Evolutionary conservation across 2,329 filamentous ascomycete genomes (phyloP).

Genomic region (Fusarium austroafricanum): DNA sequence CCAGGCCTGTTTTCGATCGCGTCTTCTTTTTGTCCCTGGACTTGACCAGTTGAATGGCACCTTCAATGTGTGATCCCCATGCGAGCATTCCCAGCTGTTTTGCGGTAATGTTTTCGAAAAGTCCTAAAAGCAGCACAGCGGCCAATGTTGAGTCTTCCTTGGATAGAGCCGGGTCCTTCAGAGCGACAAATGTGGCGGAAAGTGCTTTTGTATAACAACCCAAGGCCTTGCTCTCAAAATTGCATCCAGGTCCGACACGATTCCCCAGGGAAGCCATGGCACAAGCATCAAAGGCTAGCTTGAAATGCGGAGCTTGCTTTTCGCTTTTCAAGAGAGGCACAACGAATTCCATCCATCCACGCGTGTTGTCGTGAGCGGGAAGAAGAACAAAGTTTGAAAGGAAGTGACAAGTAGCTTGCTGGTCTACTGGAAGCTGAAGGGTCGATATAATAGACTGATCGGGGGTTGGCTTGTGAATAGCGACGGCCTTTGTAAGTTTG

Average conservation of each 20-base stretch:
- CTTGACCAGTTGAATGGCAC: conserved; percentile 71
- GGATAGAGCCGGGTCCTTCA: conserved; percentile 62
- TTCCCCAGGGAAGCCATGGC: conserved; percentile 69
- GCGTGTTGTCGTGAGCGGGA: conserved; percentile 60
- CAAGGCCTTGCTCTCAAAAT: conserved; percentile 57
- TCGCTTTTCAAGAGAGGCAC: conserved; percentile 65
- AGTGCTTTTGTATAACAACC: conserved; percentile 67
- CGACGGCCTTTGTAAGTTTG: conserved; percentile 35
- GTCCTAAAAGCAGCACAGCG: conserved; percentile 68
- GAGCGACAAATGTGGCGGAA: conserved; percentile 62
- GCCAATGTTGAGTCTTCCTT: conserved; percentile 69
- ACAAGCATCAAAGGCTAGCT: conserved; percentile 69
- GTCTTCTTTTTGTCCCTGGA: conserved; percentile 67
- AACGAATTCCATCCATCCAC: conserved; percentile 70
- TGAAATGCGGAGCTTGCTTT: conserved; percentile 59
- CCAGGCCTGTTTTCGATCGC: conserved; percentile 62
- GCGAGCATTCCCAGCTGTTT: conserved; percentile 65
- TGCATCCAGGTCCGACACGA: conserved; percentile 52
- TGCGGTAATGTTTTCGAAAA: conserved; percentile 71
- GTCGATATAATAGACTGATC: conserved; percentile 45
- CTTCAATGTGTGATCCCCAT: conserved; percentile 73
- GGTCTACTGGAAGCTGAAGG: conserved; percentile 62
- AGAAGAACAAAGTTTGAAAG: conserved; percentile 70
- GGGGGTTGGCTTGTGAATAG: conserved; percentile 33
- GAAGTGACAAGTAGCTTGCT: conserved; percentile 70